Conservation (phyloP, 139 green algal species). For the Limnomonas spitsbergensis region DNA sequence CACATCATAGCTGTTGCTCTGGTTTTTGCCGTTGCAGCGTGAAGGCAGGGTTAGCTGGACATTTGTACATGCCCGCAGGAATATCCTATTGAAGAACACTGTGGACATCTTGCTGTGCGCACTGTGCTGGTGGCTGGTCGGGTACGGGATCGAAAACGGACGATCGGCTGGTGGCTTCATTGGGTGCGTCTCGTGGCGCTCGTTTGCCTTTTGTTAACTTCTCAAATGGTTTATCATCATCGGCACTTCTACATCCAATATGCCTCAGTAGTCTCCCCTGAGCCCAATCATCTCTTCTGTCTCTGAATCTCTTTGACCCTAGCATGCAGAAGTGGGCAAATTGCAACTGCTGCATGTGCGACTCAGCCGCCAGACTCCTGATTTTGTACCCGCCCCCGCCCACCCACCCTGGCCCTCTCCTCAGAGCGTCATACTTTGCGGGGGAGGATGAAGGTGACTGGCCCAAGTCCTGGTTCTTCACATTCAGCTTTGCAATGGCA, state of each 20-base stretch:
- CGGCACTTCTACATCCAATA: too few species aligned
- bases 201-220: not conserved
- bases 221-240: too few species aligned
- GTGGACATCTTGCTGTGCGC: constrained; percentile 39
- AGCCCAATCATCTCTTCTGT: not conserved
- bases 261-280: too few species aligned
- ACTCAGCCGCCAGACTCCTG: too few species aligned
- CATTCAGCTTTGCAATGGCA: constrained; percentile 42
- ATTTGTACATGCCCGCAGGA: too few species aligned
- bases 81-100: constrained; percentile 52
- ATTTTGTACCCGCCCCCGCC: not conserved
- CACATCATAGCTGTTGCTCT: too few species aligned
- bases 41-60: too few species aligned
- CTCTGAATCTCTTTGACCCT: not conserved
- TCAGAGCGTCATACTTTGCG: not conserved
- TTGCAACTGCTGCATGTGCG: too few species aligned
- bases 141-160: constrained; percentile 67
- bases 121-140: constrained; percentile 58
- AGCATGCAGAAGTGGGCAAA: not conserved
- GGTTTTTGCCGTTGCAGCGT: too few species aligned
- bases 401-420: not conserved
- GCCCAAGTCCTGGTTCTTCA: constrained; percentile 45
- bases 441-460: not conserved
- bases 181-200: constrained; percentile 31
- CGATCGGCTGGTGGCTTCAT: constrained; percentile 41